Percentiles rank a stretch among this genome's conserved stretches.
Evolutionary conservation across 2,329 filamentous ascomycete species (phyloP).

Genomic region (Claviceps monticola): DNA sequence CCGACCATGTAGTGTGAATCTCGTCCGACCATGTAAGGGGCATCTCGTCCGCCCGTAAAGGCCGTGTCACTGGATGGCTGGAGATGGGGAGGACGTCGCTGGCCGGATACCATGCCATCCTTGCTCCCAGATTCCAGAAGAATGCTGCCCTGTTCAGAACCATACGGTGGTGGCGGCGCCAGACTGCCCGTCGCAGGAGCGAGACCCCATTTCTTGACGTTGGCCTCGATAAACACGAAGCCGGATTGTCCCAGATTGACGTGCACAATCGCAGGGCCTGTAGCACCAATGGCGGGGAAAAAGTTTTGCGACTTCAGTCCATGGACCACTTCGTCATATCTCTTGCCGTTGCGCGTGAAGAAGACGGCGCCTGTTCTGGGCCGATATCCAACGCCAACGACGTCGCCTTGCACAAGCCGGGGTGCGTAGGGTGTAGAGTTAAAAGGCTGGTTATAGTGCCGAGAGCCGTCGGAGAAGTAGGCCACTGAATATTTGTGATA

Average conservation of each 20-base stretch:
- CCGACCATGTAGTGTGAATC: no score
- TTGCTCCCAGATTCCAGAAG: constrained; percentile 73
- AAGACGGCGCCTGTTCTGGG: constrained; percentile 91
- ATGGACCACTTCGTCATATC: constrained; percentile 85
- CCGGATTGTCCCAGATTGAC: constrained; percentile 97
- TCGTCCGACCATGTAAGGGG: no score
- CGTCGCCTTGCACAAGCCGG: constrained; percentile 79
- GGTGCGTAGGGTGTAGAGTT: constrained; percentile 67
- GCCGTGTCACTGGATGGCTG: constrained; percentile 27
- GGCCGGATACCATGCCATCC: constrained; percentile 36
- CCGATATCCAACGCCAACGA: constrained; percentile 88
- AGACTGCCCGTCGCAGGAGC: constrained; percentile 92
- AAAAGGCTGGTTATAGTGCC: constrained; percentile 90
- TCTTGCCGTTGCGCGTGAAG: constrained; percentile 97
- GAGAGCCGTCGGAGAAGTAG: constrained; percentile 76
- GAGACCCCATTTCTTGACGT: constrained; percentile 98
- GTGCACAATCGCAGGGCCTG: constrained; percentile 81
- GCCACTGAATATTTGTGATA: constrained; percentile 88
- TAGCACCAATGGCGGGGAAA: constrained; percentile 93
- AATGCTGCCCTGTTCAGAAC: constrained; percentile 93
- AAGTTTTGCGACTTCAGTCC: constrained; percentile 92
- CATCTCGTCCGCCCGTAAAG: constrained; percentile 20
- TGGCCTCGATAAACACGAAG: constrained; percentile 97
- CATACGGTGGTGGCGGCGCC: constrained; percentile 89
- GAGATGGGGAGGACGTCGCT: constrained; percentile 27